Conservation (phyloP, 2,329 filamentous ascomycete genomes). For the Verticillium tricorpus region DNA sequence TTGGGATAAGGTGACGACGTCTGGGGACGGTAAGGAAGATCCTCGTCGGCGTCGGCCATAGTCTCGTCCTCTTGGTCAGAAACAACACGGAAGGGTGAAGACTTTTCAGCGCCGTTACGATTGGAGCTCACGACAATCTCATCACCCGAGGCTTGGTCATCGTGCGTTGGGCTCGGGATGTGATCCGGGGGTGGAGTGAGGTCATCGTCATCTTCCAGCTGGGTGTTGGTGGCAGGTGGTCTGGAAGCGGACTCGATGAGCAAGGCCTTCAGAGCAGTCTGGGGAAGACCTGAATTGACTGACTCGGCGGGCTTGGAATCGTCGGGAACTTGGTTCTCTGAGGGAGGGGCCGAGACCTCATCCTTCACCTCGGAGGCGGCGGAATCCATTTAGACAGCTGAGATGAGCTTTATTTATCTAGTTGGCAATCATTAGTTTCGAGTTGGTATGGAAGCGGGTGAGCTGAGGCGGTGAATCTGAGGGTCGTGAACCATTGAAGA, state of each 20-base stretch:
- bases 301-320: background rate
- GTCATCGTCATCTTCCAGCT: conserved; percentile 32
- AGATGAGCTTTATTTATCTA: background rate
- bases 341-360: background rate
- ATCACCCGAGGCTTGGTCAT: conserved; percentile 39
- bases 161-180: conserved; percentile 29
- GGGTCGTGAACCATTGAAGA: background rate
- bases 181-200: conserved; percentile 39
- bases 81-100: conserved; percentile 25
- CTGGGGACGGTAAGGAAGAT: conserved; percentile 22
- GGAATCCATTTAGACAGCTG: background rate
- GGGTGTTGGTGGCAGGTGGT: conserved; percentile 12
- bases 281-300: background rate
- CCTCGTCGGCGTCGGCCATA: conserved; percentile 38
- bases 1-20: conserved; percentile 43
- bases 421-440: background rate
- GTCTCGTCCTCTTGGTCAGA: conserved; percentile 38
- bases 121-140: conserved; percentile 49
- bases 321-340: background rate
- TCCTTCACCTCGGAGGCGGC: background rate
- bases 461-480: background rate
- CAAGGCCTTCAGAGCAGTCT: background rate
- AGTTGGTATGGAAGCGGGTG: background rate
- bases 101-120: conserved; percentile 30
- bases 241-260: background rate